Base-by-base conservation (phyloP, 2,329 filamentous ascomycete species). In the Hypoxylon sp. region DNA sequence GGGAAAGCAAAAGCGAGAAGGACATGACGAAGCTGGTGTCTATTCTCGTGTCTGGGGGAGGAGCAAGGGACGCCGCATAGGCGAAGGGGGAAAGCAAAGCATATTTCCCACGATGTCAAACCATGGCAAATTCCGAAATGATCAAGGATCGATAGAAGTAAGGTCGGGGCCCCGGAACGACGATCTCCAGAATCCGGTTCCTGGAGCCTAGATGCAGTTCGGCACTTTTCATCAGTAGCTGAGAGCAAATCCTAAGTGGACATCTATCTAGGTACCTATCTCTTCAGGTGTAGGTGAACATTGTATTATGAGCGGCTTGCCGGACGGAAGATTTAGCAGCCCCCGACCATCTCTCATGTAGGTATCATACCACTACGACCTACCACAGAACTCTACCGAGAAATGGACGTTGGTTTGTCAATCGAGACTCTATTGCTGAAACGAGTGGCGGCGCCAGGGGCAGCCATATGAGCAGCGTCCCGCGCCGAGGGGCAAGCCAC, bases 141-240 rank as follows among this genome's bases (percentile, higher is more conserved):
- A 55, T 45, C 66, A 55, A 61, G 63, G 63, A 52, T 68, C 46
- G 17, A 45, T 57, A 52, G 60, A 52, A 57, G 30, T 38, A 63
- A 70, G 46, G 63, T 66, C 68, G 65, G 70, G 62, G 62, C 67
- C 65, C 67, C 70, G 70, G 70, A 72, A 67, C 61, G 64, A 66
- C 68, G 56, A 65, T 72, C 70, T 72, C 70, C 70, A 72, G 70
- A 68, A 69, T 69, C 70, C 66, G 63, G 68, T 69, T 66, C 60
- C 63, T 69, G 61, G 65, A 67, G 60, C 63, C 63, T 60, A 66
- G 61, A 60, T 65, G 65, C 61, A 65, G 58, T 61, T 72, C 70
- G 70, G 70, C 68, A 70, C 68, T 72, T 72, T 63, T 69, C 63
- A 58, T 43, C 48, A 60, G 50, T 51, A 56, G 60, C 49, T 65